phyloP scores from a whole-genome alignment of 2,329 filamentous ascomycete genomes.

The Neonectria neomacrospora region DNA sequence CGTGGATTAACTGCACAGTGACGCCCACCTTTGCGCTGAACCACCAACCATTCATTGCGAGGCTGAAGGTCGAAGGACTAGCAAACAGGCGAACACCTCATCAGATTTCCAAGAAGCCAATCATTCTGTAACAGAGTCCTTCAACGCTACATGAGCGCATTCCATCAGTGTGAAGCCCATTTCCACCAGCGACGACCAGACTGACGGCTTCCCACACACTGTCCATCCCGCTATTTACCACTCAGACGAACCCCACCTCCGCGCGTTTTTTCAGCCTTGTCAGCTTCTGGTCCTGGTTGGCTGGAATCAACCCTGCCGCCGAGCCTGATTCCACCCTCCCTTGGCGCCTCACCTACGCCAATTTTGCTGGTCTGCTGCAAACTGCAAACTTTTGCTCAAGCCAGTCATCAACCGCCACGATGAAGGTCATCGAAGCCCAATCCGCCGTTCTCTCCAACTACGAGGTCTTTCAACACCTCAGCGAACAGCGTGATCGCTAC shows the following conservation, averaged over 20 bases:
- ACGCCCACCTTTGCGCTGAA: constrained; percentile 6
- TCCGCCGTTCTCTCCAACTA: constrained; percentile 77
- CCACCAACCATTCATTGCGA: neutral
- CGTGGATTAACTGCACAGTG: constrained; percentile 12
- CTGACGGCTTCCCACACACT: neutral
- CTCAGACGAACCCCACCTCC: neutral
- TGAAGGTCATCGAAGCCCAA: constrained; percentile 79
- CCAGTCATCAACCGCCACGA: constrained; percentile 43
- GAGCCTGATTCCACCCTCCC: neutral
- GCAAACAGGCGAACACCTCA: neutral
- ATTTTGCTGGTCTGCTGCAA: neutral
- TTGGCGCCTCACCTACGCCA: constrained; percentile 6
- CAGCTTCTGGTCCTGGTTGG: constrained; percentile 7
- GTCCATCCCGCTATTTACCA: neutral
- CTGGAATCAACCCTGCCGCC: neutral
- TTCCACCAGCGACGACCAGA: neutral
- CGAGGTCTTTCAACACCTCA: constrained; percentile 76
- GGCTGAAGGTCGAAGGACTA: neutral
- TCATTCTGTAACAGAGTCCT: neutral
- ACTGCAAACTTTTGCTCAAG: neutral
- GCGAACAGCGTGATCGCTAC: constrained; percentile 64
- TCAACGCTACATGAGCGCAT: neutral
- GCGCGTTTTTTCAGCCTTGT: constrained; percentile 9
- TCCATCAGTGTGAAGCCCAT: neutral
- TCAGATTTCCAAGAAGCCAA: constrained; percentile 1